phyloP scores from a whole-genome alignment of 1,284 basidiomycete species.

The Irpex sp. region DNA sequence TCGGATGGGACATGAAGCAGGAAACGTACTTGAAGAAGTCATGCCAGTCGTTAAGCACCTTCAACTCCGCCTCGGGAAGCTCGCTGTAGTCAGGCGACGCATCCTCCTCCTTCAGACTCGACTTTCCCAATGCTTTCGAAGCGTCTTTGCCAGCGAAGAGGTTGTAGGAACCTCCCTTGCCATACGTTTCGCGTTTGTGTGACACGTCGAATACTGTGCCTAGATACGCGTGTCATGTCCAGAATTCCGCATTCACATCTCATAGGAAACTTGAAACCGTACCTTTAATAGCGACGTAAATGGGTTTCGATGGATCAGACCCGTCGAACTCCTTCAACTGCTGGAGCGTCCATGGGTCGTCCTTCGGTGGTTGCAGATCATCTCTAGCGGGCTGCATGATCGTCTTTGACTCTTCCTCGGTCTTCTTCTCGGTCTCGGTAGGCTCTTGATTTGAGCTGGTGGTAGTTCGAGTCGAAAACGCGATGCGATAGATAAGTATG shows the following conservation, averaged over 20 bases:
- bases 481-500: slow-evolving; percentile 18
- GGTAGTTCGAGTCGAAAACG: slow-evolving; percentile 1
- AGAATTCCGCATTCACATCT: neutral
- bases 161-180: slow-evolving; percentile 65
- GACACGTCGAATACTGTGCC: slow-evolving; percentile 87
- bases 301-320: slow-evolving; percentile 56
- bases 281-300: slow-evolving; percentile 91
- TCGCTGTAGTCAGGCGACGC: slow-evolving; percentile 86
- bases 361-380: slow-evolving; percentile 72
- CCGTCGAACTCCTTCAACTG: slow-evolving; percentile 74
- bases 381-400: slow-evolving; percentile 66
- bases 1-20: neutral
- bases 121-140: slow-evolving; percentile 79
- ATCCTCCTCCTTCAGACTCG: slow-evolving; percentile 84
- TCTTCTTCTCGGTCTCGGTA: slow-evolving; percentile 8
- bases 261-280: slow-evolving; percentile 14
- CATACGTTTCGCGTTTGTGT: slow-evolving; percentile 79
- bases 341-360: slow-evolving; percentile 71
- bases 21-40: slow-evolving; percentile 65
- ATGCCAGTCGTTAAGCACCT: slow-evolving; percentile 91
- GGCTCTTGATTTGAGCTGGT: slow-evolving; percentile 9
- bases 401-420: slow-evolving; percentile 44
- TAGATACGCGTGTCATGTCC: slow-evolving; percentile 22
- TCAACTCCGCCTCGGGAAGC: slow-evolving; percentile 72
- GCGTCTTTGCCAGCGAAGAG: slow-evolving; percentile 91